Conservation (phyloP, 306 rosid species). For the Prunus padus region DNA sequence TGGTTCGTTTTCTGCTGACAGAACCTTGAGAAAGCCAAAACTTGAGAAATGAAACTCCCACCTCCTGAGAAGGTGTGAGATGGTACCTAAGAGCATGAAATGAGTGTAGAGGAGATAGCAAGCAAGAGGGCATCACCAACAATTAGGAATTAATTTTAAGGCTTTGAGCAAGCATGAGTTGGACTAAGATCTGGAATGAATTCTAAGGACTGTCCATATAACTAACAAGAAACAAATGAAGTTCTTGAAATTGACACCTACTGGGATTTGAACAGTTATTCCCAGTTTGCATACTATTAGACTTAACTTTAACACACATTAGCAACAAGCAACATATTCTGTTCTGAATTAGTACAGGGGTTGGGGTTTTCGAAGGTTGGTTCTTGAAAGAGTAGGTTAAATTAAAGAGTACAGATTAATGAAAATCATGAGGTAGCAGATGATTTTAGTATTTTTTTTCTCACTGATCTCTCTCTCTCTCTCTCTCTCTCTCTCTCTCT, state of each 20-base stretch:
- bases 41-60: too few species aligned
- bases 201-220: too few species aligned
- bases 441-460: neutral
- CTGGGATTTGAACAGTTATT: neutral
- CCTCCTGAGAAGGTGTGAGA: too few species aligned
- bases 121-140: too few species aligned
- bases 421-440: neutral
- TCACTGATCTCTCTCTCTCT: neutral
- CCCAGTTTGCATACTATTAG: neutral
- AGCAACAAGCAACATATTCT: neutral
- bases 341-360: neutral
- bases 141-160: neutral
- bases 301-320: too few species aligned
- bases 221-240: too few species aligned
- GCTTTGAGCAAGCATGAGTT: neutral
- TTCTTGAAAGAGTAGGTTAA: neutral
- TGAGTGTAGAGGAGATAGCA: too few species aligned
- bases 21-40: too few species aligned
- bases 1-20: too few species aligned
- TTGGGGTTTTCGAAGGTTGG: neutral
- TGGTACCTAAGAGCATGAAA: too few species aligned
- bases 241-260: too few species aligned
- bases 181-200: too few species aligned
- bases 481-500: neutral
- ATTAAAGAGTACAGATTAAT: neutral